Percentiles rank a stretch among this genome's conserved stretches.
phyloP scores from a whole-genome alignment of 768 basidiomycete genomes.

The Royoungia palumana region DNA sequence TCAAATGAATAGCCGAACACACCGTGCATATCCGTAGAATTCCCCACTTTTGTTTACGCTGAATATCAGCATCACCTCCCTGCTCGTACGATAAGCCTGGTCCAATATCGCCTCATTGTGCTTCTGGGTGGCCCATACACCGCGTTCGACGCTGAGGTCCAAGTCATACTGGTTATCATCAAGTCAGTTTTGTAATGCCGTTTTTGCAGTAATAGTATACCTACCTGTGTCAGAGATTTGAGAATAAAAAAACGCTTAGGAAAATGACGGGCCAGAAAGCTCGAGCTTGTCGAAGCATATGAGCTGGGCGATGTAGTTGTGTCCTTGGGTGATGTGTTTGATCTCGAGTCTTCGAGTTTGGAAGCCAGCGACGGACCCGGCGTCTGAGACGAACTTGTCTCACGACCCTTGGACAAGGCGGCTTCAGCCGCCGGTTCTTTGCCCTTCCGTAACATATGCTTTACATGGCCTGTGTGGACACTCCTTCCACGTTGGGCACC shows the following conservation, averaged over 20 bases:
- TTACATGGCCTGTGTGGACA: slow-evolving; percentile 81
- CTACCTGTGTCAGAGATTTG: slow-evolving; percentile 79
- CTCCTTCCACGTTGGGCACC: slow-evolving; percentile 87
- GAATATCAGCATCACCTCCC: slow-evolving; percentile 86
- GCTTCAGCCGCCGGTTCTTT: slow-evolving; percentile 13
- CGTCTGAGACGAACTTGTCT: not conserved
- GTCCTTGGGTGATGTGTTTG: not conserved
- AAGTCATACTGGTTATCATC: slow-evolving; percentile 57
- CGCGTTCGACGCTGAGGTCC: slow-evolving; percentile 73
- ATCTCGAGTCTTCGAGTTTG: slow-evolving; percentile 35
- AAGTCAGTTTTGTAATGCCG: not conserved
- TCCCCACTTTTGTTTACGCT: slow-evolving; percentile 92
- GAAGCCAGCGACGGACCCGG: slow-evolving; percentile 1
- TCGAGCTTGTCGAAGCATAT: slow-evolving; percentile 79
- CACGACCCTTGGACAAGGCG: not conserved
- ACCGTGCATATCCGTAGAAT: slow-evolving; percentile 92
- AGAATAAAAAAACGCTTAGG: slow-evolving; percentile 91
- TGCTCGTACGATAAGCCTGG: slow-evolving; percentile 88
- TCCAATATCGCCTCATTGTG: slow-evolving; percentile 92
- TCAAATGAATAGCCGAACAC: slow-evolving; percentile 19
- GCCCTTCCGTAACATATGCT: slow-evolving; percentile 49
- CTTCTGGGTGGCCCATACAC: slow-evolving; percentile 88
- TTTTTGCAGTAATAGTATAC: slow-evolving; percentile 13
- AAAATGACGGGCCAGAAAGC: slow-evolving; percentile 70
- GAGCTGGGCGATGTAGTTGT: slow-evolving; percentile 53